These are phyloP conservation scores for Phytophthora gonapodyides DNA, from an alignment of 352 stramenopile species.

Conservation along the genomic window DNA sequence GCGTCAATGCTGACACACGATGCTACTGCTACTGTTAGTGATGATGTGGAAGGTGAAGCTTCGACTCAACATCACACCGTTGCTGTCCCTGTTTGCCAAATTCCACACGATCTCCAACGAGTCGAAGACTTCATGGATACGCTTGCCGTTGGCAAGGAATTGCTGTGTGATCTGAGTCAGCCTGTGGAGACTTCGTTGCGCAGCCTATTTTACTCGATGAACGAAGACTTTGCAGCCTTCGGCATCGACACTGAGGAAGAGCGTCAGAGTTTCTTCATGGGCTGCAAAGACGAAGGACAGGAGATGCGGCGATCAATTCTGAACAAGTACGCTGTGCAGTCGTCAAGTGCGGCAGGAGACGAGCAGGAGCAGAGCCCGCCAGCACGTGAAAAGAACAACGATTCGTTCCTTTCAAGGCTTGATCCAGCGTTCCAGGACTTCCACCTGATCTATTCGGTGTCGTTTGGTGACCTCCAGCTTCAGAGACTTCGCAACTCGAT, in stretches of 20 bases:
- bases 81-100: constrained; percentile 24
- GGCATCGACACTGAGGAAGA: constrained; percentile 71
- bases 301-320: constrained; percentile 49
- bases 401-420: constrained; percentile 61
- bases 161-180: constrained; percentile 41
- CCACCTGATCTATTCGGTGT: constrained; percentile 43
- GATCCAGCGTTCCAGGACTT: constrained; percentile 63
- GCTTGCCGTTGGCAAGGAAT: constrained; percentile 39
- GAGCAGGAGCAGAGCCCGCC: constrained; percentile 9
- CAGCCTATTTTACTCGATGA: constrained; percentile 62
- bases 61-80: constrained; percentile 8
- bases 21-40: constrained; percentile 13
- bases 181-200: constrained; percentile 48
- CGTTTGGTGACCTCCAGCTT: constrained; percentile 47
- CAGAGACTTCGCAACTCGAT: constrained; percentile 49
- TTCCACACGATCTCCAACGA: constrained; percentile 2
- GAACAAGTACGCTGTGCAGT: constrained; percentile 52
- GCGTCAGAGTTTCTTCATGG: constrained; percentile 74
- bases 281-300: constrained; percentile 45
- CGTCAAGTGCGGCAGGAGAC: constrained; percentile 9
- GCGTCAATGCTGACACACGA: constrained; percentile 44
- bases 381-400: constrained; percentile 1
- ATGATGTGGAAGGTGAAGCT: constrained; percentile 16
- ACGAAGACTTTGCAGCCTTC: constrained; percentile 70
- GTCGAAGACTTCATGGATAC: constrained; percentile 36